These are phyloP conservation scores for Fagus crenata DNA, from an alignment of 306 rosid species.

Conservation along the genomic window DNA sequence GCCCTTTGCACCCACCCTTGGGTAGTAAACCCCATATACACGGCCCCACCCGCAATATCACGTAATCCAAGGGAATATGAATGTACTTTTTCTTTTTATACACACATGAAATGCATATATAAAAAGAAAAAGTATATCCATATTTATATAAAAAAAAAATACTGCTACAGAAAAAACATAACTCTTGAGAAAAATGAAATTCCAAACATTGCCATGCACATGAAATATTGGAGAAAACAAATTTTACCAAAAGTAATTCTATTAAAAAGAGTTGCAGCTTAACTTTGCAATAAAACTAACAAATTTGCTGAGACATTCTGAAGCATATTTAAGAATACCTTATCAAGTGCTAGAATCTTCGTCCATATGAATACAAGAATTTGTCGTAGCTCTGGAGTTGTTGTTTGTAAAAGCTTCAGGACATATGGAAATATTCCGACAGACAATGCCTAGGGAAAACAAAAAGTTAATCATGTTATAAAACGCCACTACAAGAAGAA, in stretches of 20 bases:
- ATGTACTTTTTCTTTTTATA: too few species aligned
- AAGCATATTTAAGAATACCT: slow-evolving; percentile 51
- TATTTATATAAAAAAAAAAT: too few species aligned
- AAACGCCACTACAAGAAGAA: slow-evolving; percentile 16
- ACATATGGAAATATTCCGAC: slow-evolving; percentile 99
- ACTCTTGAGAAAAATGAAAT: too few species aligned
- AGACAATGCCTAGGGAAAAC: slow-evolving; percentile 67
- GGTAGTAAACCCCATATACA: too few species aligned
- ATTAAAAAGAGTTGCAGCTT: neutral
- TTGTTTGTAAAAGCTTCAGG: slow-evolving; percentile 89
- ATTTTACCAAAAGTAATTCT: neutral
- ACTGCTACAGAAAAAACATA: too few species aligned
- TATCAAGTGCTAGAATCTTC: slow-evolving; percentile 95
- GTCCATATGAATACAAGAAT: slow-evolving; percentile 99
- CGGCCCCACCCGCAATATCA: too few species aligned
- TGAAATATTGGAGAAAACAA: neutral
- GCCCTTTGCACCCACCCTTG: too few species aligned
- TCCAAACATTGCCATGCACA: too few species aligned
- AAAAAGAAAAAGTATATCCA: too few species aligned
- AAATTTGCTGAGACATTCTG: slow-evolving; percentile 5
- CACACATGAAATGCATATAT: too few species aligned
- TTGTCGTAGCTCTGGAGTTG: slow-evolving; percentile 89
- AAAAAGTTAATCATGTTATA: slow-evolving; percentile 21
- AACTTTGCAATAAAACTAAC: neutral
- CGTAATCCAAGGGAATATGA: too few species aligned